Conservation (phyloP, 306 rosid genomes). For the Vigna hirtella region DNA sequence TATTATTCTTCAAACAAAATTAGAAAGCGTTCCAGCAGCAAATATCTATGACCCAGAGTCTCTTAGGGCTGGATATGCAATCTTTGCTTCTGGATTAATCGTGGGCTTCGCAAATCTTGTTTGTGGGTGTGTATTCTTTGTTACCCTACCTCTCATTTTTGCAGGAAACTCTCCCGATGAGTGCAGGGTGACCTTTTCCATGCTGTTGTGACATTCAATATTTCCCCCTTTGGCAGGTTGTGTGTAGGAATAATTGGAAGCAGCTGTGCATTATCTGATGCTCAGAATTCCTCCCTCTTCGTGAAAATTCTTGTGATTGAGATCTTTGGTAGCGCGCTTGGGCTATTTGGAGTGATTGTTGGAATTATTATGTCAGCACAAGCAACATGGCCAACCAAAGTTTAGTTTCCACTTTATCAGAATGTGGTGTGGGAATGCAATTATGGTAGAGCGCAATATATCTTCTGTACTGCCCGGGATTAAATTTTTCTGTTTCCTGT, state of each 20-base stretch:
- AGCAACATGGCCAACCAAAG: conserved; percentile 89
- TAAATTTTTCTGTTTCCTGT: conserved; percentile 37
- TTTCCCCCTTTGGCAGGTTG: conserved; percentile 52
- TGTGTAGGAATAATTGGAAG: conserved; percentile 98
- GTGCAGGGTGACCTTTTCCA: conserved; percentile 8
- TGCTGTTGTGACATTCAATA: conserved; percentile 13
- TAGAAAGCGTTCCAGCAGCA: conserved; percentile 78
- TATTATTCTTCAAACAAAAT: conserved; percentile 94
- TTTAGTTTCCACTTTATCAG: not conserved
- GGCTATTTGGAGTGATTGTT: conserved; percentile 94
- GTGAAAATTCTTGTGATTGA: conserved; percentile 98
- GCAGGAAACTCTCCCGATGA: conserved; percentile 11
- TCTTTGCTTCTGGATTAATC: conserved; percentile 93
- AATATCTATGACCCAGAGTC: conserved; percentile 74
- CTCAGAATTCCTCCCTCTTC: conserved; percentile 94
- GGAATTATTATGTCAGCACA: conserved; percentile 99
- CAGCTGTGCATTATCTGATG: conserved; percentile 97
- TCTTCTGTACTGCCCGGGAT: conserved; percentile 39
- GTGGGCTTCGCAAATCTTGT: conserved; percentile 97
- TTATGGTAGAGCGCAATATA: conserved; percentile 36
- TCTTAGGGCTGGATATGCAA: conserved; percentile 97
- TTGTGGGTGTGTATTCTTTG: conserved; percentile 69
- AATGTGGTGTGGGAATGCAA: conserved; percentile 14
- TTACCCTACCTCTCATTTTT: conserved; percentile 6
- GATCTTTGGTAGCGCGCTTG: conserved; percentile 97